Evolutionary conservation across 1,284 basidiomycete species (phyloP).

Genomic region (Apiotrichum porosum): DNA sequence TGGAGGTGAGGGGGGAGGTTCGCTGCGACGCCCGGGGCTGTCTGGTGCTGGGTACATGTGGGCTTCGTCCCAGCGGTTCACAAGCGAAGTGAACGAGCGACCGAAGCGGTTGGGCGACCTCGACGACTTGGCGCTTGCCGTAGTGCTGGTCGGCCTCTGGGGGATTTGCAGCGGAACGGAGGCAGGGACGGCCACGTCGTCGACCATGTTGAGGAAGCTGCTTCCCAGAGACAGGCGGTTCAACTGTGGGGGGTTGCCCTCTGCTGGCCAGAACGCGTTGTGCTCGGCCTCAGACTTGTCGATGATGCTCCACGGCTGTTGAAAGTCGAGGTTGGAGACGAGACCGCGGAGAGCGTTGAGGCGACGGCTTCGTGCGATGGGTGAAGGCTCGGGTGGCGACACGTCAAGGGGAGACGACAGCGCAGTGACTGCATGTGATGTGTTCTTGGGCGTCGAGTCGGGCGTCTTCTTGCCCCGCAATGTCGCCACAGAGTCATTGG

Average conservation of each 20-base stretch:
- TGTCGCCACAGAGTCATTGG: constrained; percentile 25
- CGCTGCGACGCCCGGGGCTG: too few relatives aligned
- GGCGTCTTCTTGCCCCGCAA: constrained; percentile 5
- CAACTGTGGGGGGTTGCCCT: constrained; percentile 4
- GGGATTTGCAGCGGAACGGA: too few relatives aligned
- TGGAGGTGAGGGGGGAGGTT: too few relatives aligned
- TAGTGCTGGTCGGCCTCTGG: too few relatives aligned
- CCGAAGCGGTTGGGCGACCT: not conserved
- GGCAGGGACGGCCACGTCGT: not conserved
- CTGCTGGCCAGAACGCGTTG: constrained; percentile 12
- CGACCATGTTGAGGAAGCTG: constrained; percentile 6
- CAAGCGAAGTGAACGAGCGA: not conserved
- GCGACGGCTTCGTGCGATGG: constrained; percentile 23
- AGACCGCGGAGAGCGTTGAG: constrained; percentile 36
- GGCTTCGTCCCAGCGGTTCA: too few relatives aligned
- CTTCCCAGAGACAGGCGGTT: constrained; percentile 10
- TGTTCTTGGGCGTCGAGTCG: not conserved
- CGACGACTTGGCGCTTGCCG: not conserved
- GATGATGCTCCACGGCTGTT: constrained; percentile 35
- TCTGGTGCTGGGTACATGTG: too few relatives aligned
- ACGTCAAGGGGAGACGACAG: not conserved
- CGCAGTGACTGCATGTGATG: not conserved
- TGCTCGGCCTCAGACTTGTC: constrained; percentile 5
- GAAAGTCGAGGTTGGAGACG: constrained; percentile 42
- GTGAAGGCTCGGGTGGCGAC: constrained; percentile 1